Evolutionary conservation across 2,329 filamentous ascomycete species (phyloP), one percentile per base, ranked within the genome.

Genomic region (Diaporthe citrichinensis): DNA sequence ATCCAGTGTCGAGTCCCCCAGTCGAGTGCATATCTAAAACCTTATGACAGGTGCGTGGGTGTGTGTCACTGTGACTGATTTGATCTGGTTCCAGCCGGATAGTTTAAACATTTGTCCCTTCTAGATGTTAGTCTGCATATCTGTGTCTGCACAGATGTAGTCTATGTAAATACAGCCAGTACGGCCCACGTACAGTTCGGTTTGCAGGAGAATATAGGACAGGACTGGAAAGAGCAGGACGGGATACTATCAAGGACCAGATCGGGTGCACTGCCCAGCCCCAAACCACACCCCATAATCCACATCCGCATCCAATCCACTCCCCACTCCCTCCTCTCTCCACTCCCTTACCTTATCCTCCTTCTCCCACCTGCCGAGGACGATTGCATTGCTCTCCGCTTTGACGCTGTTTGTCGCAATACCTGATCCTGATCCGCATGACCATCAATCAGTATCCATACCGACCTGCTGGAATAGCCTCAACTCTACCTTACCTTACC

Each of bases 331-430:
- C 51, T 17, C 7, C 28, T 17, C 46, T 20, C 31, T 23, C 12
- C 49, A 53, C 65, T 53, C 49, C 65, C 55, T 49, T 69, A 36
- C n/a, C 65, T 69, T 69, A 69, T 55, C 65, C 46, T 69, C 46
- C 65, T 55, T n/a, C 55, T 23, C 10, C 15, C 71, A 53, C 31
- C 53, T 62, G 71, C 67, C 55, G 46, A 46, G 55, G 17, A 49
- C 44, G 41, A 39, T n/a, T 65, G 41, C 44, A 39, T 17, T 41
- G 31, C 59, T 36, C 46, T 61, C 57, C 58, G 71, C 61, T 74
- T 74, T 57, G 72, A 57, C 34, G 39, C 44, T 71, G 71, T 73
- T 51, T 72, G 57, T 73, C 44, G 71, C 55, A 72, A 51, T 28
- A 23, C 59, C 59, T 46, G 39, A 46, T 62, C 28, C 62, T 68